Conservation (phyloP, 495 filamentous ascomycete genomes). For the Penicillium parvum region DNA sequence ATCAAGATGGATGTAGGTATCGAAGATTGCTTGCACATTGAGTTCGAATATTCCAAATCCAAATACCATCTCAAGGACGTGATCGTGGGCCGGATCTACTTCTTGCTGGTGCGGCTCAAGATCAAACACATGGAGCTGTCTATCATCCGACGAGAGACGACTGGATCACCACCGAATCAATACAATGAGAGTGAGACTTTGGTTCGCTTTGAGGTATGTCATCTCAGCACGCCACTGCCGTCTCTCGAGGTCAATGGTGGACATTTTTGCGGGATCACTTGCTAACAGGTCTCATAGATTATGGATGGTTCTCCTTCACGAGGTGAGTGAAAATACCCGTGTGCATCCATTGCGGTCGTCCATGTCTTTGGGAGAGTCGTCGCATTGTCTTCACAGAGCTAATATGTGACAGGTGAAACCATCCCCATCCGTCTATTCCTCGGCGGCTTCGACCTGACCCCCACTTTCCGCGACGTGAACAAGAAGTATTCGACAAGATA, state of each 20-base stretch:
- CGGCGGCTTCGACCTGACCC: constrained; percentile 94
- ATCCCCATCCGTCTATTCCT: constrained; percentile 98
- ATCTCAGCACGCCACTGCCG: not conserved
- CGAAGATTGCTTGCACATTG: constrained; percentile 98
- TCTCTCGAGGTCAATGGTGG: not conserved
- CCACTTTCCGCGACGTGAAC: constrained; percentile 99
- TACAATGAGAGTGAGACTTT: constrained; percentile 99
- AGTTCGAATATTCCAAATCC: constrained; percentile 98
- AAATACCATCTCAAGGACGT: constrained; percentile 99
- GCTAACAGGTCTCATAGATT: constrained; percentile 55
- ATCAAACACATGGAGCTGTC: constrained; percentile 99
- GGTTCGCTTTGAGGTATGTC: constrained; percentile 87
- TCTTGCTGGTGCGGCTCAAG: constrained; percentile 94
- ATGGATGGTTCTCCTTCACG: constrained; percentile 97
- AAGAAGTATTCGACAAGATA: constrained; percentile 99
- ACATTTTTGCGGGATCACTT: constrained; percentile 1
- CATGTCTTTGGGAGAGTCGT: not conserved
- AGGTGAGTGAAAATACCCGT: constrained; percentile 45
- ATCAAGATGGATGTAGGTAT: constrained; percentile 99
- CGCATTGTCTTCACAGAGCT: constrained; percentile 15
- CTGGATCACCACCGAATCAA: constrained; percentile 97
- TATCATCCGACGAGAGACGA: constrained; percentile 96
- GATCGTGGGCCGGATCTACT: constrained; percentile 98
- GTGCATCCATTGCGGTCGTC: not conserved
- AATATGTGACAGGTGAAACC: constrained; percentile 66